phyloP scores from a whole-genome alignment of 2,329 filamentous ascomycete species.

The Pseudopithomyces chartarum region DNA sequence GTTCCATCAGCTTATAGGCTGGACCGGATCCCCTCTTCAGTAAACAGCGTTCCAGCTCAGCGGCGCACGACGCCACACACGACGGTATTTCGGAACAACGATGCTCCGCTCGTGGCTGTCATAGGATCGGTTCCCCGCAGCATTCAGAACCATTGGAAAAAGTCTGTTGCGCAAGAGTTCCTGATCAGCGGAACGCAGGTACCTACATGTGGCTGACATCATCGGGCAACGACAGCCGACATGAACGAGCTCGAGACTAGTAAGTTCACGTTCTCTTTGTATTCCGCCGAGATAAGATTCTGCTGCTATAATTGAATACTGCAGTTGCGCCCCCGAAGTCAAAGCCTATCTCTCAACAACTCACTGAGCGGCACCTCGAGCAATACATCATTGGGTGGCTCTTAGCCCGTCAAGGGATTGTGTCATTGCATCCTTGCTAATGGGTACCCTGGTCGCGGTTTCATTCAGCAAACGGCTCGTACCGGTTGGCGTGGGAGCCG shows the following conservation, averaged over 20 bases:
- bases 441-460: neutral
- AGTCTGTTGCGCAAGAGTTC: neutral
- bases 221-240: neutral
- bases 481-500: constrained; percentile 7
- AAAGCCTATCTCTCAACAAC: constrained; percentile 3
- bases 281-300: neutral
- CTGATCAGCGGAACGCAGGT: neutral
- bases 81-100: neutral
- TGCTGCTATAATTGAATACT: neutral
- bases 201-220: neutral
- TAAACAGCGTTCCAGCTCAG: neutral
- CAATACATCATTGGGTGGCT: neutral
- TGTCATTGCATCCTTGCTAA: neutral
- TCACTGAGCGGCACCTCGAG: neutral
- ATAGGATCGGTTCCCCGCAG: neutral
- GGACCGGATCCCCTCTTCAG: neutral
- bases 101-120: neutral
- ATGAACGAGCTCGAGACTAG: neutral
- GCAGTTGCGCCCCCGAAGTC: neutral
- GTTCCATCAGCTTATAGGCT: neutral
- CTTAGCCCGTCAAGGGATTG: neutral
- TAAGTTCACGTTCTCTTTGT: neutral
- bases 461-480: constrained; percentile 2
- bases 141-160: neutral
- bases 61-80: neutral